Percentiles rank a stretch among this genome's conserved stretches.
phyloP scores from a whole-genome alignment of 2,329 filamentous ascomycete genomes.

The Calonectria hawksworthii region DNA sequence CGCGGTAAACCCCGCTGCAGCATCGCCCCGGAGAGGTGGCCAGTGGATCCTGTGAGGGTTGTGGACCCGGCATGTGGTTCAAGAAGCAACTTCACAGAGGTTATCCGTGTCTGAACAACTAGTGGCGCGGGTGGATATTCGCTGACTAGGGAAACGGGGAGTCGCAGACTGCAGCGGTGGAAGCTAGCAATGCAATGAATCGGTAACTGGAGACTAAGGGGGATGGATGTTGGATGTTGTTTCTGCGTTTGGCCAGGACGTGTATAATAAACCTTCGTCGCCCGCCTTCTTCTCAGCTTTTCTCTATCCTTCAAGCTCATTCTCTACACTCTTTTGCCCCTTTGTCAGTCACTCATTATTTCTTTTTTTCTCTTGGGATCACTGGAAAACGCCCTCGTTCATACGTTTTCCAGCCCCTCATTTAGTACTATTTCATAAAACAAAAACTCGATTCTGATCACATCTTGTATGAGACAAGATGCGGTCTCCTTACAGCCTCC shows the following conservation, averaged over 20 bases:
- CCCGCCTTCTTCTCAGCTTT: conserved; percentile 17
- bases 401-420: neutral
- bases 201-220: neutral
- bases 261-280: conserved; percentile 29
- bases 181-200: neutral
- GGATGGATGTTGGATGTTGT: neutral
- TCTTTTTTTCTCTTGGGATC: neutral
- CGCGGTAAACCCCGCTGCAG: neutral
- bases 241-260: conserved; percentile 24
- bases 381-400: conserved; percentile 35
- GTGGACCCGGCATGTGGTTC: neutral
- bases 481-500: conserved; percentile 50
- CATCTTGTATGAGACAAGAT: conserved; percentile 38
- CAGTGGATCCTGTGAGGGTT: neutral
- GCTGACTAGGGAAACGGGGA: neutral
- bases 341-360: conserved; percentile 9
- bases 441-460: neutral
- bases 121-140: neutral
- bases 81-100: neutral
- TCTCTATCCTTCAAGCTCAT: conserved; percentile 6
- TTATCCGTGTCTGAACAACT: neutral
- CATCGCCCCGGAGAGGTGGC: neutral
- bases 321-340: neutral
- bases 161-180: neutral
- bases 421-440: neutral